Evolutionary conservation across 305 asterid genomes (phyloP).

Genomic region (Solanum hybrid): DNA sequence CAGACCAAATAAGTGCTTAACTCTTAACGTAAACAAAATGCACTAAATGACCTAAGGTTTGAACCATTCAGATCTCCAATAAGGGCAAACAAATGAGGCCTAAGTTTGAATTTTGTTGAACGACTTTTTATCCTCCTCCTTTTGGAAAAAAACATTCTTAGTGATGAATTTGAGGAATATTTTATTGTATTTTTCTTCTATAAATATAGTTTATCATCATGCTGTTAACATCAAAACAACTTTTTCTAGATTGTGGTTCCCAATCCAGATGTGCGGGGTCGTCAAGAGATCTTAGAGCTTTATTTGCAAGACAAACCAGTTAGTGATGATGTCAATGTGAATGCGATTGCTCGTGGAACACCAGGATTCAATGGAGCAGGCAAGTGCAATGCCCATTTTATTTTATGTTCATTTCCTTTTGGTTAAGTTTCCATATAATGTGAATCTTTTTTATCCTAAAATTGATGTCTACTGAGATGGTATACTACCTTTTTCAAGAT

Average conservation of each 20-base stretch:
- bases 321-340: slow-evolving; percentile 74
- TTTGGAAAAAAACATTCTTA: not conserved
- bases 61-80: not conserved
- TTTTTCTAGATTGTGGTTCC: slow-evolving; percentile 74
- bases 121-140: not conserved
- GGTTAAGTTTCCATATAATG: not conserved
- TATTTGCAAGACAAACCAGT: slow-evolving; percentile 92
- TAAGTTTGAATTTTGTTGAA: not conserved
- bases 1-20: not conserved
- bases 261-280: slow-evolving; percentile 93
- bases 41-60: not conserved
- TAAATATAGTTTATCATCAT: not conserved
- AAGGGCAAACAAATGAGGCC: not conserved
- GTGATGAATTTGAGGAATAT: not conserved
- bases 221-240: slow-evolving; percentile 8
- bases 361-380: slow-evolving; percentile 99
- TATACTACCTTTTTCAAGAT: not conserved
- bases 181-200: not conserved
- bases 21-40: not conserved
- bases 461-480: not conserved
- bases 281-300: slow-evolving; percentile 89
- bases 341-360: slow-evolving; percentile 96
- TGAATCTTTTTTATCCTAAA: not conserved
- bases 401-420: not conserved
- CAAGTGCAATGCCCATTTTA: slow-evolving; percentile 14